These are phyloP conservation scores for Wickerhamiella sergipiensis DNA, from an alignment of 805 yeast genomes.

Conservation along the genomic window DNA sequence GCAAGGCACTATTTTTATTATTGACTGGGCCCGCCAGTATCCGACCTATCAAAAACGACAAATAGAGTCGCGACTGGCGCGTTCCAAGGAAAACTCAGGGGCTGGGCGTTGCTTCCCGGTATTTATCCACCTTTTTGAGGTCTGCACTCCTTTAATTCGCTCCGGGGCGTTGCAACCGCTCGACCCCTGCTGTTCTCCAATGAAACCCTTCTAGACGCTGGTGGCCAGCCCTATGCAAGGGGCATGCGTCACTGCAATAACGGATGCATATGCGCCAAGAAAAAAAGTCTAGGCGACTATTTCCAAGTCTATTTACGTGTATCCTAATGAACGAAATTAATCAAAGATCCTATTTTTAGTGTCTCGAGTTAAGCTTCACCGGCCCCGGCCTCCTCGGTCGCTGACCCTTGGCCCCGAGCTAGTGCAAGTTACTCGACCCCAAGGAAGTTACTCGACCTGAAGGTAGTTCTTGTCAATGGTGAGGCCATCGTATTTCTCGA, in stretches of 20 bases:
- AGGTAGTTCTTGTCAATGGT: slow-evolving; percentile 7
- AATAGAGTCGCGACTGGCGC: not conserved
- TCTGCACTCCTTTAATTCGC: not conserved
- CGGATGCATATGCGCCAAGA: not conserved
- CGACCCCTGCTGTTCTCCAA: not conserved
- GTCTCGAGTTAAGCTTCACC: too few relatives aligned
- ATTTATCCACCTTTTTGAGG: not conserved
- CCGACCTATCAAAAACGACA: not conserved
- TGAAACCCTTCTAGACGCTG: too few relatives aligned
- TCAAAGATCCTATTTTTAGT: too few relatives aligned
- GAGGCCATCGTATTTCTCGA: slow-evolving; percentile 41
- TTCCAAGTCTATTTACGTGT: not conserved
- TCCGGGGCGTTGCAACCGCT: not conserved
- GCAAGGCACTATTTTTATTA: not conserved
- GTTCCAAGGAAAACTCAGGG: not conserved
- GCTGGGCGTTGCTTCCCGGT: not conserved
- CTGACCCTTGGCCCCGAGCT: too few relatives aligned
- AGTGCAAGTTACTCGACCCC: too few relatives aligned
- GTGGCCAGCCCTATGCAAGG: too few relatives aligned
- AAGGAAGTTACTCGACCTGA: not conserved
- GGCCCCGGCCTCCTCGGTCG: too few relatives aligned
- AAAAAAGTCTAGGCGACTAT: not conserved
- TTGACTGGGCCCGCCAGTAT: not conserved
- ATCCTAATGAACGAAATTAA: not conserved
- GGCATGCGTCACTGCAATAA: too few relatives aligned